Evolutionary conservation across 202 grass and related monocot species (phyloP).

Genomic region (Brachypodium distachyon): DNA sequence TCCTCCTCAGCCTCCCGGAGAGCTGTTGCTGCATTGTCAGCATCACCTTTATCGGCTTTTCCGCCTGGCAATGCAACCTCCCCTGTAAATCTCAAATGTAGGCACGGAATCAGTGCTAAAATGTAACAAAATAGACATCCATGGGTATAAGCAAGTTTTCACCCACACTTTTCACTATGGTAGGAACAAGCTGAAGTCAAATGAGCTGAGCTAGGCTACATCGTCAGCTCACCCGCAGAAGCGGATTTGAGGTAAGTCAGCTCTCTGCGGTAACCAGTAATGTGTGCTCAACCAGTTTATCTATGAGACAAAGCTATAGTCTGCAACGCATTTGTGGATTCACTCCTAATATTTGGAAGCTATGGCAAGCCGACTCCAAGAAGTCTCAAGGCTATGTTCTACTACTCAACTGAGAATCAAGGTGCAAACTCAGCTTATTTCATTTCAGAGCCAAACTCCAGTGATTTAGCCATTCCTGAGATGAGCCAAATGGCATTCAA

Average conservation of each 20-base stretch:
- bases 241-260: background rate
- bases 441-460: background rate
- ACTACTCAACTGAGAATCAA: background rate
- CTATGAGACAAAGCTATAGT: background rate
- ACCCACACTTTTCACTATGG: background rate
- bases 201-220: background rate
- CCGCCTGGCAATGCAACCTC: constrained; percentile 86
- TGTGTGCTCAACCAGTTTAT: background rate
- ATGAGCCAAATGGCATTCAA: background rate
- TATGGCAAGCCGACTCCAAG: background rate
- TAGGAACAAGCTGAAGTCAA: background rate
- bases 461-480: background rate
- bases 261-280: background rate
- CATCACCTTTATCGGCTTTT: constrained; percentile 70
- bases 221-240: background rate
- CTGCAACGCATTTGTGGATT: background rate
- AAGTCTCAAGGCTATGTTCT: too few species aligned
- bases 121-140: background rate
- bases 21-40: constrained; percentile 64
- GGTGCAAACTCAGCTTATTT: background rate
- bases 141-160: background rate
- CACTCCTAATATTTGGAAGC: background rate
- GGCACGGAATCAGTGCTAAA: background rate
- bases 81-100: constrained; percentile 32
- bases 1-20: constrained; percentile 80